phyloP scores from a whole-genome alignment of 2,329 filamentous ascomycete genomes.

The Colletotrichum trifolii region DNA sequence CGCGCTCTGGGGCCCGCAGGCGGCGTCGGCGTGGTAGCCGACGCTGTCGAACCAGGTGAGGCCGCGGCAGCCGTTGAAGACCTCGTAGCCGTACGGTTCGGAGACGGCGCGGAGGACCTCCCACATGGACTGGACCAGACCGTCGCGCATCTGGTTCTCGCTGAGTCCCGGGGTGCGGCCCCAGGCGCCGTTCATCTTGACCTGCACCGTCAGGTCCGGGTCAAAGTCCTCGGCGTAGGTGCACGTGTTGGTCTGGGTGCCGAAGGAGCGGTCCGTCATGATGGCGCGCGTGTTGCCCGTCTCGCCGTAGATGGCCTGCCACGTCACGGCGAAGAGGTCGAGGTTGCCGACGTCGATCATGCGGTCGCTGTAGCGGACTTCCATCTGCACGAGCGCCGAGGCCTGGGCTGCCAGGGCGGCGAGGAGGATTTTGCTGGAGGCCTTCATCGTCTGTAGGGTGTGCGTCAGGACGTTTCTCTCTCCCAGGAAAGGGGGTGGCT shows the following conservation, averaged over 20 bases:
- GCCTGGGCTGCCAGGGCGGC: conserved; percentile 28
- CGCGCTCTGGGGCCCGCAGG: conserved; percentile 23
- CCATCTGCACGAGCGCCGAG: conserved; percentile 30
- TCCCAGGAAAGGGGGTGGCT: too few species aligned
- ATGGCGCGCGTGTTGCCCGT: conserved; percentile 34
- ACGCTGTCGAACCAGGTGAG: conserved; percentile 34
- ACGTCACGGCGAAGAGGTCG: conserved; percentile 34
- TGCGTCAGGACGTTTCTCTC: too few species aligned
- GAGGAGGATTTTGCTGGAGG: conserved; percentile 10
- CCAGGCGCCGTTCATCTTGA: conserved; percentile 37
- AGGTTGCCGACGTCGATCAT: conserved; percentile 38
- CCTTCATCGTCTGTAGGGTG: conserved; percentile 29
- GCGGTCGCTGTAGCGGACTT: conserved; percentile 36
- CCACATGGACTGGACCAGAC: conserved; percentile 34
- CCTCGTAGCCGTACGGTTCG: conserved; percentile 31
- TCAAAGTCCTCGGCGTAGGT: conserved; percentile 23
- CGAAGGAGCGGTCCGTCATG: conserved; percentile 28
- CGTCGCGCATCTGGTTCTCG: conserved; percentile 36
- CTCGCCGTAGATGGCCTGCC: conserved; percentile 35
- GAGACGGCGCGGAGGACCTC: conserved; percentile 25
- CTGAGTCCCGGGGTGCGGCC: conserved; percentile 27
- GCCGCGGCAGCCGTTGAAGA: conserved; percentile 35
- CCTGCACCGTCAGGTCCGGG: conserved; percentile 30
- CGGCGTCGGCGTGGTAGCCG: conserved; percentile 10
- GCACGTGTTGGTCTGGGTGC: conserved; percentile 30